Base-by-base conservation (phyloP, 352 stramenopile species). In the Phytopythium oedochilum region DNA sequence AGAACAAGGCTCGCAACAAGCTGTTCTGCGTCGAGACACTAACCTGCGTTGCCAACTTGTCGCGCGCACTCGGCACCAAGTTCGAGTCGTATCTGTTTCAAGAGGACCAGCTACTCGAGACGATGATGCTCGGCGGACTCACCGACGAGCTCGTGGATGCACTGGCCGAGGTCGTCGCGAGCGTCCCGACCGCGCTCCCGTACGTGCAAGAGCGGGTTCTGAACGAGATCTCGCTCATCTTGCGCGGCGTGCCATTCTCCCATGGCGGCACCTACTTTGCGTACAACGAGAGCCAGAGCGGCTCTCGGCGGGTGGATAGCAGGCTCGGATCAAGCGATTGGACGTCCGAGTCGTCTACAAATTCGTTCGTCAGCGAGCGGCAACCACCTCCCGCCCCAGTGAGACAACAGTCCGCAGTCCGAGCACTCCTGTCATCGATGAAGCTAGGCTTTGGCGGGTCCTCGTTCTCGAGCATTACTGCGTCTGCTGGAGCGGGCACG, bases 201-300 rank as follows among this genome's bases (percentile, higher is more conserved):
- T 80, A 81, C 28, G 96, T 99, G 22, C 90, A 99, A 68, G 88
- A 98, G 49, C 83, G 96, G 18, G 70, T 99, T 15, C 77, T 99
- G 34, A 95, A 98, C 57, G 95, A 98, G 59, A 94, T 99, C 23
- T 98, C 95, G n/a, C 78, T 88, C 15, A 97, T 94, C 52, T 69
- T 99, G 14, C 88, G 92, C 25, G 94, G 95, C 12, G 71, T 82
- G 9, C 73, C 83, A 4, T 94, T 94, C 28, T 84, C 68, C 7
- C 47, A 76, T 8, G 73, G 68, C 3, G 61, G 35, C 34, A 40
- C 39, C 9, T 52, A 48, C 36, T 38, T 46, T 9, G 43, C 32
- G 2, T 5, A 34, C 34, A 48, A 22, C 26, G 39, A 55, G 15
- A 28, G 38, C 7, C 23, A 59, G 20, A 17, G 17, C 2, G 18